Percentiles rank a stretch among this genome's conserved stretches.
These are phyloP conservation scores for Musa schizocarpa DNA, from an alignment of 176 grass and related monocot species.

Conservation along the genomic window DNA sequence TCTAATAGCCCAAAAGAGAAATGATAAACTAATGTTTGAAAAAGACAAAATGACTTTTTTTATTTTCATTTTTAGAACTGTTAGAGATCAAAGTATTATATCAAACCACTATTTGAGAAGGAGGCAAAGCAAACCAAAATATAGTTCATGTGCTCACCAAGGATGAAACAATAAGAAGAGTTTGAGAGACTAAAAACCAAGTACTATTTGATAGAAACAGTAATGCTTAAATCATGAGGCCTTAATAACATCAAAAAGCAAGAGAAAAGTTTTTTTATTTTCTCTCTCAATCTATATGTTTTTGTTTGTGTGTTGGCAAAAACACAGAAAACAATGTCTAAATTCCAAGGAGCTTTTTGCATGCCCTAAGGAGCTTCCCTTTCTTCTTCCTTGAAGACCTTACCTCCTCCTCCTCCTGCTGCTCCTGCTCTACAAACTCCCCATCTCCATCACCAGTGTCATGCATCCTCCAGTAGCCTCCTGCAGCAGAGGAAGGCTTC, in stretches of 20 bases:
- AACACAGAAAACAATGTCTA: background rate
- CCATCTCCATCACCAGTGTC: constrained; percentile 27
- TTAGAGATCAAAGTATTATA: no score
- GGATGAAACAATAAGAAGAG: no score
- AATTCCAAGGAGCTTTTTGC: constrained; percentile 35
- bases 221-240: no score
- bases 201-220: no score
- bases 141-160: no score
- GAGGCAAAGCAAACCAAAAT: no score
- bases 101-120: no score
- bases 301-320: background rate
- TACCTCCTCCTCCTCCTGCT: background rate
- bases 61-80: background rate
- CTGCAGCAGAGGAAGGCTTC: constrained; percentile 24
- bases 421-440: background rate
- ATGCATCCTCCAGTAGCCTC: constrained; percentile 59
- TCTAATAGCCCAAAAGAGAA: background rate
- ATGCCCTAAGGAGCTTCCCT: constrained; percentile 17
- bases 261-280: background rate
- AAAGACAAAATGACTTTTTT: background rate
- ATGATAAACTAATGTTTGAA: background rate
- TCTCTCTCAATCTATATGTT: background rate
- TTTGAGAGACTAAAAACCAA: no score
- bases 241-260: background rate
- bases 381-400: constrained; percentile 5